These are phyloP conservation scores for Schizothecium vesticola DNA, from an alignment of 495 filamentous ascomycete species.

Conservation along the genomic window DNA sequence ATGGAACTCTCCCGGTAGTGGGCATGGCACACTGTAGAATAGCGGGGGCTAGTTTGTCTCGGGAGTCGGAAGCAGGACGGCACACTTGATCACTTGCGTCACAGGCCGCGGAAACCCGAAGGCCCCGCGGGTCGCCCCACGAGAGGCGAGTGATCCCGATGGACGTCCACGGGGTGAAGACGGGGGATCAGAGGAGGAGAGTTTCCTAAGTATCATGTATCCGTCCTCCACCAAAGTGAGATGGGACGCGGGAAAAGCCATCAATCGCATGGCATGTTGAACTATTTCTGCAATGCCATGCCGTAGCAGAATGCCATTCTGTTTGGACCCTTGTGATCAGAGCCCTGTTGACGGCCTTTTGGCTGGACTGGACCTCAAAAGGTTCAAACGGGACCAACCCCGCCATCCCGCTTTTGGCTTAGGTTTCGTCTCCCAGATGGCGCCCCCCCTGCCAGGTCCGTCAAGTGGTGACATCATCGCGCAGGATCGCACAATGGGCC, in stretches of 20 bases:
- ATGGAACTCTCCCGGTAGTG: too few relatives aligned
- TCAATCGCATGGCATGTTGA: neutral
- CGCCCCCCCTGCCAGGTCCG: neutral
- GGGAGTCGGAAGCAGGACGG: neutral
- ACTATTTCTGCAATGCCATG: neutral
- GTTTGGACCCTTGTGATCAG: neutral
- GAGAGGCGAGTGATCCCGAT: neutral
- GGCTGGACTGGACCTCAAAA: too few relatives aligned
- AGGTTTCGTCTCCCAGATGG: neutral
- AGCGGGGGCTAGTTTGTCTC: neutral
- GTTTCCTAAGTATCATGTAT: neutral
- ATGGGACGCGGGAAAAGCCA: neutral
- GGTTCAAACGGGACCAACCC: neutral
- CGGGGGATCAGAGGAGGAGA: neutral
- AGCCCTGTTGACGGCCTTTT: neutral
- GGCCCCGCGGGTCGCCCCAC: neutral
- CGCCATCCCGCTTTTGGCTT: neutral
- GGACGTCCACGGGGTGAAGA: neutral
- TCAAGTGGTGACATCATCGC: conserved; percentile 32
- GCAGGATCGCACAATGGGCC: conserved; percentile 21
- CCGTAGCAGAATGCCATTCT: neutral
- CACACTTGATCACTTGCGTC: neutral
- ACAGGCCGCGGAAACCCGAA: neutral
- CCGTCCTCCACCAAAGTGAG: neutral
- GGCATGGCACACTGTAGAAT: neutral